Base-by-base conservation (phyloP, 2,329 filamentous ascomycete species). In the Pseudogymnoascus sp. region DNA sequence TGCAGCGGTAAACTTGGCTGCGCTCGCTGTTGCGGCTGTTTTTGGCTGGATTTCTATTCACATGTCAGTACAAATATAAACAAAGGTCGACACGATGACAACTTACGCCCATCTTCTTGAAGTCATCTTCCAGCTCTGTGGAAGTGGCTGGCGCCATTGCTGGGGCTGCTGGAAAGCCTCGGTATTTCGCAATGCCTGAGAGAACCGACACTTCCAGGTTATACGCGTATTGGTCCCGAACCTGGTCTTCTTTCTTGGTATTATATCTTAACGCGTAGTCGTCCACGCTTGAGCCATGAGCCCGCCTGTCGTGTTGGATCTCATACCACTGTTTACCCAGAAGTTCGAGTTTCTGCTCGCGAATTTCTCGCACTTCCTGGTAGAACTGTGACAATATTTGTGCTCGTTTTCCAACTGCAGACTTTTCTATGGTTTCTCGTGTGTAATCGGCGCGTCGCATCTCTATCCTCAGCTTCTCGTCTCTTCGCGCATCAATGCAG, bases 91-190 rank as follows among this genome's bases (percentile, higher is more conserved):
- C 28, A 18, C 10, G 62, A 60, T 60, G 64, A 63, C 38, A 69
- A 83, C 87, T 81, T 79, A 97, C 93, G 72, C 89, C 89, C 81
- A 99, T 97, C 69, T 89, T 89, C 73, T 89, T 87, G 67, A 97
- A 80, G 76, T 99, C 95, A 60, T 93, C 89, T 63, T 96, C 91
- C 56, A 95, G 77, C 71, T 97, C 91, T 10, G 83, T 79, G 21
- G 83, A 76, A 38, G 88, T 87, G 25, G 90, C 89, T 44, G 89
- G 84, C 64, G 81, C 81, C 76, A 99, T 88, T 36, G 90, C 83
- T 18, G 95, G 95, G n/a, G 93, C 95, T 34, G 93, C 93, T 37
- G 95, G 95, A 76, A 99, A 99, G 23, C 95, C 95, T 71, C 96
- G 88, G 74, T 97, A 93, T 77, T 97, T 97, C 37, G 93, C 93